Percentiles rank a stretch among this genome's conserved stretches.
Conservation (phyloP, 306 rosid genomes). For the Castanopsis chinensis region DNA sequence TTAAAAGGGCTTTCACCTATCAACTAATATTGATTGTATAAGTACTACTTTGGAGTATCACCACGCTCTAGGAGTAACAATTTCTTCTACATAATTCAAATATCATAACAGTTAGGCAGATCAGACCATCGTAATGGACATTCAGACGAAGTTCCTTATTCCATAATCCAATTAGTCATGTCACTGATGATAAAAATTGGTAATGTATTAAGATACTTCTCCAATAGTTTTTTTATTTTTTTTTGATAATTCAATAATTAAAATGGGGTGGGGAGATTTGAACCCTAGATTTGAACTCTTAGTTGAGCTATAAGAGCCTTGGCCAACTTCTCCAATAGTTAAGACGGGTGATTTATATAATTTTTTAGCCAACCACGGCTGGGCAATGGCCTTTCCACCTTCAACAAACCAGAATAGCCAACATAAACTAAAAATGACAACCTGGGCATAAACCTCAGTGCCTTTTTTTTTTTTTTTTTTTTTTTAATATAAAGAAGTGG, state of each 20-base stretch:
- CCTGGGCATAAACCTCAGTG: no score
- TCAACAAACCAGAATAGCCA: neutral
- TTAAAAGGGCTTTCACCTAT: neutral
- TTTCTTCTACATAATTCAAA: no score
- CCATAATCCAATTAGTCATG: neutral
- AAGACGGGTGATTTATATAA: neutral
- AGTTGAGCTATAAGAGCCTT: no score
- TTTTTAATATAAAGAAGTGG: rapidly evolving
- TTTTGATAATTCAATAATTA: no score
- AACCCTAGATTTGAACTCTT: no score
- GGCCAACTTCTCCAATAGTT: no score
- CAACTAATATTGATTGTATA: neutral
- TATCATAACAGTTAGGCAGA: neutral
- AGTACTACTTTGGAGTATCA: neutral
- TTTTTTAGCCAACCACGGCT: neutral
- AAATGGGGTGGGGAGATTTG: no score
- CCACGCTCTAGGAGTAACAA: neutral
- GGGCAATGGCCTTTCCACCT: neutral
- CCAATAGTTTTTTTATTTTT: neutral
- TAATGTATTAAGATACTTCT: neutral
- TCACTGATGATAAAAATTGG: neutral
- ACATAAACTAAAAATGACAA: neutral
- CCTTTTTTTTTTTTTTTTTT: no score
- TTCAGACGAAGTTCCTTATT: neutral
- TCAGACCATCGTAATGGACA: neutral